A percentile compares a stretch with the other conserved stretches of the same genome.
Conservation (phyloP, 805 yeast species). For the Ogataea methylovora region DNA sequence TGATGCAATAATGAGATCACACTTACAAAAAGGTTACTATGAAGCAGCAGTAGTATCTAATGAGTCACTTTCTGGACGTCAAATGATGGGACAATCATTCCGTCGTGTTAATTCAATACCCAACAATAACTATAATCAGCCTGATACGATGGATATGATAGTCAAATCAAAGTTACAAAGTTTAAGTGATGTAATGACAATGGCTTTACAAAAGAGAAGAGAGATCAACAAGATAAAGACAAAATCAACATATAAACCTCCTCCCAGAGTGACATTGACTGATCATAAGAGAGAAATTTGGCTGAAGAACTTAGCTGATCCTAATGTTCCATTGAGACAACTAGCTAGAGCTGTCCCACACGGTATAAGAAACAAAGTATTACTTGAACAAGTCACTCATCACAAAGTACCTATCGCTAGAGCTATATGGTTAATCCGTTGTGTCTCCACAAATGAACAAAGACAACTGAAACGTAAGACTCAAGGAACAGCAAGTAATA, state of each 20-base stretch:
- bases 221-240: constrained; percentile 36
- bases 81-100: constrained; percentile 34
- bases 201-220: constrained; percentile 40
- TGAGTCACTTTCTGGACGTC: constrained; percentile 67
- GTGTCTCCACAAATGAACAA: constrained; percentile 76
- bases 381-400: constrained; percentile 65
- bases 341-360: constrained; percentile 82
- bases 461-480: constrained; percentile 47
- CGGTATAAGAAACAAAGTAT: constrained; percentile 67
- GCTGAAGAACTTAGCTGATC: constrained; percentile 73
- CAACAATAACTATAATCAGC: constrained; percentile 7
- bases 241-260: constrained; percentile 61
- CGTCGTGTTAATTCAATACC: constrained; percentile 5
- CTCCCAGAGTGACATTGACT: constrained; percentile 85
- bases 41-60: constrained; percentile 56
- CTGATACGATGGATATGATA: constrained; percentile 10
- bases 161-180: constrained; percentile 24
- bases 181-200: constrained; percentile 41
- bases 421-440: constrained; percentile 86
- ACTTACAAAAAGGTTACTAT: constrained; percentile 63
- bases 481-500: constrained; percentile 3
- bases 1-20: constrained; percentile 42
- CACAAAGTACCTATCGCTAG: constrained; percentile 69
- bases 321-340: constrained; percentile 54
- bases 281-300: constrained; percentile 81